phyloP scores from a whole-genome alignment of 495 filamentous ascomycete species.

The Lasiosphaeris hirsuta region DNA sequence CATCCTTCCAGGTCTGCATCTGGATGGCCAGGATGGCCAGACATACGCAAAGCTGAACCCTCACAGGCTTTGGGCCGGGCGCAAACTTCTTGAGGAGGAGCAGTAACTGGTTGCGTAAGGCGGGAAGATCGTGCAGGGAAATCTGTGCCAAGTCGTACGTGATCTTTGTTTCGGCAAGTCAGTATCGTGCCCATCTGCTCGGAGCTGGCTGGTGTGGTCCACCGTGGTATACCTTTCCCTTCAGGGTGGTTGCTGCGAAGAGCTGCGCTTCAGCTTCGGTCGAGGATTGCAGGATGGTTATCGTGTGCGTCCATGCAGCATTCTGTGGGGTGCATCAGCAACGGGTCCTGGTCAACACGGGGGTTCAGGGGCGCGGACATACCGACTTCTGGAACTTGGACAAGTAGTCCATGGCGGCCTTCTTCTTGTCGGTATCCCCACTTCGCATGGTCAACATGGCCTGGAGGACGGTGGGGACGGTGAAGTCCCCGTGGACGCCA shows the following conservation, averaged over 20 bases:
- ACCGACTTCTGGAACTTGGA: constrained; percentile 98
- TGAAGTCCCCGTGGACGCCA: constrained; percentile 64
- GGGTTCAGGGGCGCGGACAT: constrained; percentile 38
- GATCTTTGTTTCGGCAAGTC: constrained; percentile 35
- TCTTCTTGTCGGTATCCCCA: constrained; percentile 77
- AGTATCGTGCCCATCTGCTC: constrained; percentile 14
- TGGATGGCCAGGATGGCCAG: constrained; percentile 92
- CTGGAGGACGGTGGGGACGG: constrained; percentile 66
- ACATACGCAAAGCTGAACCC: constrained; percentile 93
- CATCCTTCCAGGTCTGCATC: constrained; percentile 95
- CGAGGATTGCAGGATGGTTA: constrained; percentile 75
- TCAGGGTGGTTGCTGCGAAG: constrained; percentile 94
- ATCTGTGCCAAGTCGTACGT: constrained; percentile 64
- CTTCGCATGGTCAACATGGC: constrained; percentile 91
- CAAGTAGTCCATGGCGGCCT: constrained; percentile 83
- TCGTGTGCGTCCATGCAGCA: constrained; percentile 85
- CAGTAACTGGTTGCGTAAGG: constrained; percentile 78
- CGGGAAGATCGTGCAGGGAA: constrained; percentile 65
- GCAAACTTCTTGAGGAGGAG: constrained; percentile 73
- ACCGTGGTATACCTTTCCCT: constrained; percentile 74
- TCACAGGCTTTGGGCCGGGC: constrained; percentile 81
- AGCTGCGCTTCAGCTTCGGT: constrained; percentile 79
- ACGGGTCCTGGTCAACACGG: not conserved
- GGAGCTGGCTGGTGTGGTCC: constrained; percentile 19
- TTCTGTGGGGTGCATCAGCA: constrained; percentile 46